phyloP scores from a whole-genome alignment of 352 stramenopile species.

The Globisporangium camurandrum region DNA sequence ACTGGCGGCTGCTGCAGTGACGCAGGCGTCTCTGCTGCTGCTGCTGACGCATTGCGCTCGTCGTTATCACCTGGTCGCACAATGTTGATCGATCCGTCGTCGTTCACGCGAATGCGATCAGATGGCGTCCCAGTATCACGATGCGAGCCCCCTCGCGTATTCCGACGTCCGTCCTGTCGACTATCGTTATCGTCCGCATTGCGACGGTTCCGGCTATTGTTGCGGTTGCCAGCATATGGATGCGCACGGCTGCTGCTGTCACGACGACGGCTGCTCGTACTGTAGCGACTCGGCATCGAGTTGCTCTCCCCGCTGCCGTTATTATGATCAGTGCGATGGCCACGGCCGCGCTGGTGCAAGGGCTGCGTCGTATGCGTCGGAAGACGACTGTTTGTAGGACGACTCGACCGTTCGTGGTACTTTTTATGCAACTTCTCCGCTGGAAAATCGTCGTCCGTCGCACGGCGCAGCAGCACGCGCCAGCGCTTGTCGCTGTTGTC shows the following conservation, averaged over 20 bases:
- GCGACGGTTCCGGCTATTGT: slow-evolving; percentile 2
- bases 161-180: no score
- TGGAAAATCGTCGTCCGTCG: slow-evolving; percentile 72
- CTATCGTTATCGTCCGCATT: slow-evolving; percentile 12
- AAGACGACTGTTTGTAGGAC: not conserved
- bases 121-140: slow-evolving; percentile 33
- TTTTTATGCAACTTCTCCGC: slow-evolving; percentile 66
- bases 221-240: slow-evolving; percentile 21
- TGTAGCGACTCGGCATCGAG: slow-evolving; percentile 25
- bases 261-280: slow-evolving; percentile 5
- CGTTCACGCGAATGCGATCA: slow-evolving; percentile 48
- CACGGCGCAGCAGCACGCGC: slow-evolving; percentile 60
- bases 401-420: slow-evolving; percentile 51
- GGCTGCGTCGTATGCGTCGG: no score
- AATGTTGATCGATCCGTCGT: slow-evolving; percentile 55
- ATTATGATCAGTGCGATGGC: slow-evolving; percentile 9
- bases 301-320: slow-evolving; percentile 15
- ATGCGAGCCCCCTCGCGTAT: not conserved
- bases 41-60: no score
- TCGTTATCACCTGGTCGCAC: slow-evolving; percentile 17
- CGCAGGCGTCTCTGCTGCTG: not conserved
- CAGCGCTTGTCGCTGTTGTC: slow-evolving; percentile 53
- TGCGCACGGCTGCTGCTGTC: slow-evolving; percentile 26
- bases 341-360: slow-evolving; percentile 15
- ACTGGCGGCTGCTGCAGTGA: no score